A percentile compares a stretch with the other conserved stretches of the same genome.
Conservation (phyloP, 495 filamentous ascomycete genomes). For the Lepidopterella palustris region DNA sequence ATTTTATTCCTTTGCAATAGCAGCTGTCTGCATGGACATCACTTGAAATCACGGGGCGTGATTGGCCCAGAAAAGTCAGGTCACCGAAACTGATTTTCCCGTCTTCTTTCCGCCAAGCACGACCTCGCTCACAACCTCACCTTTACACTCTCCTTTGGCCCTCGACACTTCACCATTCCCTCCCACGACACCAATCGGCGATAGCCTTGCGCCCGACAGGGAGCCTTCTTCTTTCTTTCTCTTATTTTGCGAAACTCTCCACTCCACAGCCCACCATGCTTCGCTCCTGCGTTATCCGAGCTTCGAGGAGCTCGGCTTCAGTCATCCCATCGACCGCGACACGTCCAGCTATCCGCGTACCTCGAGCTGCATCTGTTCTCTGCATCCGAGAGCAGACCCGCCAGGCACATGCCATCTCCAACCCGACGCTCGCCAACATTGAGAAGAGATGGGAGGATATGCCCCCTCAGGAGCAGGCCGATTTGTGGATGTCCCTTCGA, state of each 20-base stretch:
- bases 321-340: conserved; percentile 30
- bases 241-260: conserved; percentile 21
- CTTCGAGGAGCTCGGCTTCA: conserved; percentile 27
- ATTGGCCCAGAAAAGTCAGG: background rate
- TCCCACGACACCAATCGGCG: conserved; percentile 8
- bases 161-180: background rate
- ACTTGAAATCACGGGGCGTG: background rate
- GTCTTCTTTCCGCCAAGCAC: background rate
- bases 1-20: too few species aligned
- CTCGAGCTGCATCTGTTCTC: conserved; percentile 14
- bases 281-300: conserved; percentile 28
- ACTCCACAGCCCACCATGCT: conserved; percentile 26
- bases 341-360: conserved; percentile 20
- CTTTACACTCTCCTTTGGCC: background rate
- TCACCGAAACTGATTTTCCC: background rate
- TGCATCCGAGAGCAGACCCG: conserved; percentile 47
- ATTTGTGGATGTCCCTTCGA: conserved; percentile 94
- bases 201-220: conserved; percentile 18
- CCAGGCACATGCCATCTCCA: conserved; percentile 85
- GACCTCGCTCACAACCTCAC: conserved; percentile 1
- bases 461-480: conserved; percentile 97
- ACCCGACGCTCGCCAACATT: conserved; percentile 93
- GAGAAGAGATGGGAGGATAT: conserved; percentile 98
- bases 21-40: background rate
- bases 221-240: conserved; percentile 8